phyloP scores from a whole-genome alignment of 805 yeast species.

The Kodamaea nitidulidarum region DNA sequence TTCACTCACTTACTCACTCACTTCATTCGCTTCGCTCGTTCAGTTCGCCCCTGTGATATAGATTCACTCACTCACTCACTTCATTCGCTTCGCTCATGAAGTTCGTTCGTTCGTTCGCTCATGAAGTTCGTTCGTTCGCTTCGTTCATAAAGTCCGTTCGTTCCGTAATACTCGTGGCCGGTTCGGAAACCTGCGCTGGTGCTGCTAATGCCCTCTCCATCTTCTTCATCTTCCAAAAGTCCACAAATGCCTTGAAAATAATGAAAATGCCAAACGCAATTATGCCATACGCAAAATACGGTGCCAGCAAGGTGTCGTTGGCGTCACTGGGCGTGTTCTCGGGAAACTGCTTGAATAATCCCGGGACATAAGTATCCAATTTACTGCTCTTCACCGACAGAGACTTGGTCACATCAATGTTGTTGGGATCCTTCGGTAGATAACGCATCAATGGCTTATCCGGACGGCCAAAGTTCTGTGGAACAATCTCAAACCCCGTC shows the following conservation, averaged over 20 bases:
- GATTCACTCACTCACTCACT: too few relatives aligned
- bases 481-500: slow-evolving; percentile 46
- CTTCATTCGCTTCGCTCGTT: too few relatives aligned
- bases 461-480: slow-evolving; percentile 37
- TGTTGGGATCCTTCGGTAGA: slow-evolving; percentile 33
- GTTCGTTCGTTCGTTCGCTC: too few relatives aligned
- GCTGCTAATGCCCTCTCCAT: slow-evolving; percentile 63
- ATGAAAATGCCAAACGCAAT: slow-evolving; percentile 68
- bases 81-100: too few relatives aligned
- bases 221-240: slow-evolving; percentile 69
- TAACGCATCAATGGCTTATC: slow-evolving; percentile 30
- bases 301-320: slow-evolving; percentile 46
- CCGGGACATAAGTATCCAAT: slow-evolving; percentile 13
- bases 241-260: slow-evolving; percentile 61
- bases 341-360: slow-evolving; percentile 29
- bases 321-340: slow-evolving; percentile 25
- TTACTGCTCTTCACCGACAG: slow-evolving; percentile 23
- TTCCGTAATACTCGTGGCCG: slow-evolving; percentile 11
- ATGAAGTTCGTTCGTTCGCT: too few relatives aligned
- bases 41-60: too few relatives aligned
- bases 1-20: too few relatives aligned
- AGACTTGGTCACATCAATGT: slow-evolving; percentile 27
- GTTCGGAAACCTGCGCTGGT: slow-evolving; percentile 15
- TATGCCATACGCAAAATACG: slow-evolving; percentile 57
- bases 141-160: too few relatives aligned